A percentile compares a stretch with the other conserved stretches of the same genome.
phyloP scores from a whole-genome alignment of 345 rosid genomes.

The Chamaenerion angustifolium region DNA sequence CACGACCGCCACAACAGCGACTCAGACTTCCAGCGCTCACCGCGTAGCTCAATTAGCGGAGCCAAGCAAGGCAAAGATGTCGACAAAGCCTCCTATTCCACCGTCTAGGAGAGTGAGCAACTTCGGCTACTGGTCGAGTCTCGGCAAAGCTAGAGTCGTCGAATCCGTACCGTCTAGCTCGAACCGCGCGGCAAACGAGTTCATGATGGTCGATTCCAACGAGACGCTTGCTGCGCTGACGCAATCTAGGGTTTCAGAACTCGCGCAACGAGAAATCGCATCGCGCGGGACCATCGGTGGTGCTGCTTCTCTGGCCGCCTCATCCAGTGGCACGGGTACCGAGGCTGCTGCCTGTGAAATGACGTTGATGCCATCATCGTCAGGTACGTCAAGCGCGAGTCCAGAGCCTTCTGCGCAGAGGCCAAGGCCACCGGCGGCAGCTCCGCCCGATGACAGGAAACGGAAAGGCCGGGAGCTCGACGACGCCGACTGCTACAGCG shows the following conservation, averaged over 20 bases:
- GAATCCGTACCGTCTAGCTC: conserved; percentile 35
- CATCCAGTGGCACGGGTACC: no score
- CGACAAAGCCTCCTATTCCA: conserved; percentile 15
- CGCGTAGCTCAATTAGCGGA: neutral
- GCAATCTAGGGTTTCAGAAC: conserved; percentile 24
- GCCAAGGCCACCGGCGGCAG: conserved; percentile 19
- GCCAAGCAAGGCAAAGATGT: neutral
- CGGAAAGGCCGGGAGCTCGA: conserved; percentile 54
- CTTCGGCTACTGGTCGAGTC: conserved; percentile 51
- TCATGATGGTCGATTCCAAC: conserved; percentile 51
- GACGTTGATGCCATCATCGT: no score
- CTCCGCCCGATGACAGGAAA: conserved; percentile 41
- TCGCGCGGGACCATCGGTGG: no score
- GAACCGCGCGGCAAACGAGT: conserved; percentile 30
- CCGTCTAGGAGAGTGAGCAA: conserved; percentile 33
- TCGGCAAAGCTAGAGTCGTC: conserved; percentile 13
- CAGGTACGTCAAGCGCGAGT: no score
- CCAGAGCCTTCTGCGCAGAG: no score
- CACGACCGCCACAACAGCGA: conserved; percentile 6
- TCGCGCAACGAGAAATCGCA: no score
- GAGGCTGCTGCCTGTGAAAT: no score
- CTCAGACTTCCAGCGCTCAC: neutral
- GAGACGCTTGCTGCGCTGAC: conserved; percentile 24
- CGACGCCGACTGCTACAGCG: conserved; percentile 40
- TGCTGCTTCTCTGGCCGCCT: no score